Evolutionary conservation across 2,329 filamentous ascomycete species (phyloP), one percentile per base, ranked within the genome.

Genomic region (Myriosclerotinia duriaeana): DNA sequence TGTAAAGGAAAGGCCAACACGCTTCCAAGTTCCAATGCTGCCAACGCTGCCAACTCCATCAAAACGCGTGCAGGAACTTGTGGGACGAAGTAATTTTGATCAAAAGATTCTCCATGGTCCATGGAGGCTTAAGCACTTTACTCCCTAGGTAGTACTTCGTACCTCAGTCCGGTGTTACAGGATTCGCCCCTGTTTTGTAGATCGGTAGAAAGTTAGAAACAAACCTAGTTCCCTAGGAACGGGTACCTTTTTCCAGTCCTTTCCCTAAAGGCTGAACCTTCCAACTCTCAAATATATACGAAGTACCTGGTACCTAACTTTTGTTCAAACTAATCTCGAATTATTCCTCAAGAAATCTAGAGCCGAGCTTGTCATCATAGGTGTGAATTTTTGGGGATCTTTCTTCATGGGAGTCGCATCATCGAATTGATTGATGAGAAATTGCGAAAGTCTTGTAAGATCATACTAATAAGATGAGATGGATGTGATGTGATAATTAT

Each of bases 31-130:
- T 59, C 17, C 26, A 26, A 26, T 3, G 26, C 26, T 26, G 2
- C 26, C 26, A 26, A 40, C 38, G 5, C 38, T 40, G 8, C 3
- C n/a, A 42, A 22, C 12, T 42, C 42, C 22, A 40, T 22, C 3
- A 34, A 12, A 48, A 48, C 1, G 56, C 30, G 12, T 15, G 14
- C 26, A 30, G 7, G 40, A 59, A 46, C 17, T 44, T 34, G 40
- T 20, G 54, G 40, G 54, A 58, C 22, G 5, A 58, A 30, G 55
- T 59, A 59, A 46, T 46, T 46, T 46, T 59, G 55, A 59, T 36
- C 26, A 3, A 26, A 26, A 26, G 26, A 26, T 26, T 26, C 26
- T 26, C 26, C 26, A 26, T 26, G 26, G 26, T 59, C 40, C 26
- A 59, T 26, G 55, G 26, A 46, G n/a, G n/a, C n/a, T n/a, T n/a